phyloP scores from a whole-genome alignment of 805 yeast genomes.

The Scheffersomyces coipomensis region DNA sequence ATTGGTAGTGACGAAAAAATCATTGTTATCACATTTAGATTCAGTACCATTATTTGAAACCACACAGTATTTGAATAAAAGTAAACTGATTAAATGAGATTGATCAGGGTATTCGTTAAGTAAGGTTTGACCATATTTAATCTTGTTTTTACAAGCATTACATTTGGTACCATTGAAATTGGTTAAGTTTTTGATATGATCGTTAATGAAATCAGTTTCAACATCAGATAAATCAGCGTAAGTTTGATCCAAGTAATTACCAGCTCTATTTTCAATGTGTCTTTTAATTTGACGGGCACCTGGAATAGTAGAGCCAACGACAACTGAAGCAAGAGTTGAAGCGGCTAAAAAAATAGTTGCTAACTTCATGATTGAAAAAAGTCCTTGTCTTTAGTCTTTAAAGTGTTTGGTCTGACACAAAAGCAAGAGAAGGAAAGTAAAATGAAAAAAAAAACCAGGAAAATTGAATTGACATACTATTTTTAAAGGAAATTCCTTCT shows the following conservation, averaged over 20 bases:
- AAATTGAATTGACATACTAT: too few species aligned
- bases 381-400: too few species aligned
- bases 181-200: conserved; percentile 25
- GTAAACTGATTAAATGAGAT: conserved; percentile 32
- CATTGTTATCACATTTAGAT: conserved; percentile 30
- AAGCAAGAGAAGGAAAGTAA: too few species aligned
- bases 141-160: conserved; percentile 33
- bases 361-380: not conserved
- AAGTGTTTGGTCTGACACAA: too few species aligned
- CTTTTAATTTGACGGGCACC: conserved; percentile 23
- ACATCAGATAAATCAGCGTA: conserved; percentile 19
- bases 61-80: conserved; percentile 36
- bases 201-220: conserved; percentile 28
- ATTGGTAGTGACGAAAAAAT: conserved; percentile 38
- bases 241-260: conserved; percentile 23
- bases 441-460: too few species aligned
- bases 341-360: not conserved
- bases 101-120: conserved; percentile 27
- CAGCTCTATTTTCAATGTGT: conserved; percentile 18
- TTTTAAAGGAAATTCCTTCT: too few species aligned
- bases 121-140: conserved; percentile 26
- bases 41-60: conserved; percentile 24
- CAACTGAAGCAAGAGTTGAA: not conserved
- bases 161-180: conserved; percentile 32
- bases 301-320: conserved; percentile 14